phyloP scores from a whole-genome alignment of 768 basidiomycete species.

The Tulasnella sp. region DNA sequence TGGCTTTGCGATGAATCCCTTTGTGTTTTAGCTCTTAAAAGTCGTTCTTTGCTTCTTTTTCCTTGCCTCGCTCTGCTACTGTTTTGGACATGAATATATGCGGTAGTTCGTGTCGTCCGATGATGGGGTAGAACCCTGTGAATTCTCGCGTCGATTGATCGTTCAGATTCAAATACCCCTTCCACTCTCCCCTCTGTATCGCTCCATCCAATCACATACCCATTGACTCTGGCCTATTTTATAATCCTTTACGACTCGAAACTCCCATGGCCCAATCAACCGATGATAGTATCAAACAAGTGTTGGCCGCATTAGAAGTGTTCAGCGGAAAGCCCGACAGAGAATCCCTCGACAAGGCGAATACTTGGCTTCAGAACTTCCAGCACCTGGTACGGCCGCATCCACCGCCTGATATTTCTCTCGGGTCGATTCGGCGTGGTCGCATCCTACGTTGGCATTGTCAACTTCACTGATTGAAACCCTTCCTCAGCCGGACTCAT shows the following conservation, averaged over 20 bases:
- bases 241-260: background rate
- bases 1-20: no score
- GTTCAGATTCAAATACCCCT: constrained; percentile 3
- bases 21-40: no score
- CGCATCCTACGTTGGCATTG: no score
- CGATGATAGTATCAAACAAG: constrained; percentile 23
- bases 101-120: constrained; percentile 35
- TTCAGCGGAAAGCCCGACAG: constrained; percentile 73
- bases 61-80: constrained; percentile 15
- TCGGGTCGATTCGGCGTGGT: no score
- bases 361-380: constrained; percentile 94
- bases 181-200: background rate
- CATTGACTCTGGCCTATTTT: constrained; percentile 1
- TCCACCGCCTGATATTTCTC: no score
- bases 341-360: constrained; percentile 68
- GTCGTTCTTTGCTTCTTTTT: constrained; percentile 33
- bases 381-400: constrained; percentile 94
- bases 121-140: constrained; percentile 2
- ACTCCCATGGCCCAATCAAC: constrained; percentile 14
- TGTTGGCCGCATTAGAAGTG: constrained; percentile 66
- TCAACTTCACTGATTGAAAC: no score
- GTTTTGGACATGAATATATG: constrained; percentile 20
- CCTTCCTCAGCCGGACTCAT: constrained; percentile 73
- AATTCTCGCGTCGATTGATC: constrained; percentile 1
- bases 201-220: background rate